These are phyloP conservation scores for Bothriochloa decipiens DNA, from an alignment of 176 grass and related monocot species.

Conservation along the genomic window DNA sequence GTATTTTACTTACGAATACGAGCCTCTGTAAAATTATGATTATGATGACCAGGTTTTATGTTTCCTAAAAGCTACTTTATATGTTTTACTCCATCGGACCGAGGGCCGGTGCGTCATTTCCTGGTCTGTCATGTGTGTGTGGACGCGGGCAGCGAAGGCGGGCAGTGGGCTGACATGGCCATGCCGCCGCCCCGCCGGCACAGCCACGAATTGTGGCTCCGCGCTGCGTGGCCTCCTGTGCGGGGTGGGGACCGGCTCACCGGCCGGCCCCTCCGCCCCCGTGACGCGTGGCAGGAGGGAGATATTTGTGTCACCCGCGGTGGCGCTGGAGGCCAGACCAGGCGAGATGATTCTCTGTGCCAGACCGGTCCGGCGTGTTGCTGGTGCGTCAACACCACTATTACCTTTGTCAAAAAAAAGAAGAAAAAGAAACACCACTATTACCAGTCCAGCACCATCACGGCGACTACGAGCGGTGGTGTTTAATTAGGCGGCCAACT, in stretches of 20 bases:
- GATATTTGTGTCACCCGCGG: neutral
- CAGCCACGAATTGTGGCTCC: neutral
- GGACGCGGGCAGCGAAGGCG: neutral
- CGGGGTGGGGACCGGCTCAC: too few relatives aligned
- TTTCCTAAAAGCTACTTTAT: too few relatives aligned
- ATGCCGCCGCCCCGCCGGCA: neutral
- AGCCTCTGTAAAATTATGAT: neutral
- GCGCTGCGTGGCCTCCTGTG: neutral
- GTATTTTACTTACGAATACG: neutral
- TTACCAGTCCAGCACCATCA: neutral
- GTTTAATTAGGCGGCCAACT: neutral
- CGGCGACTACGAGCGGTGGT: neutral
- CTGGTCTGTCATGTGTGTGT: neutral
- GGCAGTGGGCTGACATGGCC: slow-evolving; percentile 19
- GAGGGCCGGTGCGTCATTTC: neutral
- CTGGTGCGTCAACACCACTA: too few relatives aligned
- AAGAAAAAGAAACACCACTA: too few relatives aligned
- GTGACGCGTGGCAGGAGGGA: neutral
- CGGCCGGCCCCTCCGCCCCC: neutral
- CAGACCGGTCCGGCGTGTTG: too few relatives aligned
- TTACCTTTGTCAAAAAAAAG: too few relatives aligned
- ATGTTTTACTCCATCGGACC: too few relatives aligned
- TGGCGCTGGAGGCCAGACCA: neutral
- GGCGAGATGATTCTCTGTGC: neutral
- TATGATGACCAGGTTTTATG: too few relatives aligned